These are phyloP conservation scores for Aspergillus novofumigatus DNA, from an alignment of 2,329 filamentous ascomycete genomes.

Conservation along the genomic window DNA sequence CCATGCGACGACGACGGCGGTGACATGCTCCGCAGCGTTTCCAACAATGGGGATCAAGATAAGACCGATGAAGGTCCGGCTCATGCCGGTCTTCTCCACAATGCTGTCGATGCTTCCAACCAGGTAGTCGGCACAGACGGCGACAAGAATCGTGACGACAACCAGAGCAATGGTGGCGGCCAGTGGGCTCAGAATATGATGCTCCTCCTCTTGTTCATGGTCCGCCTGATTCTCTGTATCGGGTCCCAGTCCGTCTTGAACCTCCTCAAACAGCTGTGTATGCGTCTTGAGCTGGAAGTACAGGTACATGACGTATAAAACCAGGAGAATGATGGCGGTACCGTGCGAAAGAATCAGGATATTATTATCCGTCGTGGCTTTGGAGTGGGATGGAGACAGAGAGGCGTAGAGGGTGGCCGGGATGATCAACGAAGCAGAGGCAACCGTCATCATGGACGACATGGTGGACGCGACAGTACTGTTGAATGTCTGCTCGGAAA, in stretches of 20 bases:
- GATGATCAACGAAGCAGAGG: slow-evolving; percentile 73
- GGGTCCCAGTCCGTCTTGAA: slow-evolving; percentile 27
- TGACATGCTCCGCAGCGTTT: slow-evolving; percentile 77
- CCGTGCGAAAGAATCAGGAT: slow-evolving; percentile 70
- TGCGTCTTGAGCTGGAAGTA: slow-evolving; percentile 75
- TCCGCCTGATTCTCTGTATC: slow-evolving; percentile 40
- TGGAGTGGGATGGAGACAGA: slow-evolving; percentile 42
- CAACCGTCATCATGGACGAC: slow-evolving; percentile 68
- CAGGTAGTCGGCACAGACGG: slow-evolving; percentile 71
- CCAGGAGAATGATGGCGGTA: slow-evolving; percentile 68
- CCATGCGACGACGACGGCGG: slow-evolving; percentile 71
- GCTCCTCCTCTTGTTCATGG: slow-evolving; percentile 41
- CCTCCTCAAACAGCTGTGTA: slow-evolving; percentile 63
- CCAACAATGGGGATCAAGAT: slow-evolving; percentile 76
- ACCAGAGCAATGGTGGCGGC: slow-evolving; percentile 65
- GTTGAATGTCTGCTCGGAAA: slow-evolving; percentile 62
- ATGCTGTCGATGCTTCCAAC: slow-evolving; percentile 72
- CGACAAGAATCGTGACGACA: slow-evolving; percentile 64
- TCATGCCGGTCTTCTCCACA: slow-evolving; percentile 66
- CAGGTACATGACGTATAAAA: slow-evolving; percentile 73
- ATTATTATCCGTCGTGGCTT: slow-evolving; percentile 43
- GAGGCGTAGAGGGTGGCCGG: slow-evolving; percentile 70
- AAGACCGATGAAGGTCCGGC: slow-evolving; percentile 75
- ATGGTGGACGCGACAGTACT: slow-evolving; percentile 49
- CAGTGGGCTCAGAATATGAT: slow-evolving; percentile 56